A percentile compares a stretch with the other conserved stretches of the same genome.
Conservation (phyloP, 192 early-diverging fungal species). For the Backusella mclennaniae region DNA sequence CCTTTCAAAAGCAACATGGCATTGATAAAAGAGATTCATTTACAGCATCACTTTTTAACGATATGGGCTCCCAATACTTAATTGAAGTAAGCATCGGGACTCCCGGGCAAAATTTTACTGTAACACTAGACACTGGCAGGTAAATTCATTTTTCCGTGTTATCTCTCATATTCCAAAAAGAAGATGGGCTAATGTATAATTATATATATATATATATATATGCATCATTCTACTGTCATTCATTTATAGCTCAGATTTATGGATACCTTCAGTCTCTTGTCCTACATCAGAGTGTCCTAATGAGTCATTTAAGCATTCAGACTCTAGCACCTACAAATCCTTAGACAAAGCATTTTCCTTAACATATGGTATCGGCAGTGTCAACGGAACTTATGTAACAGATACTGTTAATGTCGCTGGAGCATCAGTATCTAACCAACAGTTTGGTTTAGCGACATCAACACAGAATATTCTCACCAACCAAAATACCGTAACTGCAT, state of each 20-base stretch:
- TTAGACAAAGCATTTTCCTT: background rate
- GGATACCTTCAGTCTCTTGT: slow-evolving; percentile 14
- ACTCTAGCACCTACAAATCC: slow-evolving; percentile 5
- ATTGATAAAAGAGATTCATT: slow-evolving; percentile 19
- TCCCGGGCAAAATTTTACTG: slow-evolving; percentile 13
- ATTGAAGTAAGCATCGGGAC: slow-evolving; percentile 10
- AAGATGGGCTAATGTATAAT: background rate
- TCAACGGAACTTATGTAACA: slow-evolving; percentile 5
- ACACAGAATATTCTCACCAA: background rate
- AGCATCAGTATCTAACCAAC: background rate
- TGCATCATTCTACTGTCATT: background rate
- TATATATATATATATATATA: background rate
- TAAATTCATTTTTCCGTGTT: background rate
- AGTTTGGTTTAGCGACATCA: slow-evolving; percentile 16
- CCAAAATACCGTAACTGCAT: background rate
- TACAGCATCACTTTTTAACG: slow-evolving; percentile 15
- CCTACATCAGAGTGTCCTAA: background rate
- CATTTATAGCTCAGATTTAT: slow-evolving; percentile 11
- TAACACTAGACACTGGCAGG: slow-evolving; percentile 22
- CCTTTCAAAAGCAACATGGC: background rate
- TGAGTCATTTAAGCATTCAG: background rate
- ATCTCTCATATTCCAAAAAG: background rate
- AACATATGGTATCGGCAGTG: slow-evolving; percentile 14
- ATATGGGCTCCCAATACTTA: slow-evolving; percentile 3
- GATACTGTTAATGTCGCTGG: slow-evolving; percentile 20